Conservation (phyloP, 805 yeast genomes). For the Naumovozyma dairenensis region DNA sequence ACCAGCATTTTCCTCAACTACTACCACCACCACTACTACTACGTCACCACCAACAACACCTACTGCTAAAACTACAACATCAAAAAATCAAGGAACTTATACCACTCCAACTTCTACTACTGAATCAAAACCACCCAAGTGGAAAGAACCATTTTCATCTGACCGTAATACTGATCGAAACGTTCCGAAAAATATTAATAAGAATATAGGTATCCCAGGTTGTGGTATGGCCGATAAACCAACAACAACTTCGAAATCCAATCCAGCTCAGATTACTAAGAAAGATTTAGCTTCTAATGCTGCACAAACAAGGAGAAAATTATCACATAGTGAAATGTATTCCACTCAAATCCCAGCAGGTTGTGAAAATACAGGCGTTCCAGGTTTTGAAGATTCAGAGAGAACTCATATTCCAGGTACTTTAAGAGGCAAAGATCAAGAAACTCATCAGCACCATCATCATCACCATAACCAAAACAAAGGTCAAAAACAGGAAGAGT, state of each 20-base stretch:
- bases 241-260: not conserved
- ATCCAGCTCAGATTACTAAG: not conserved
- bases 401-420: not conserved
- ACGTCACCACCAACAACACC: not conserved
- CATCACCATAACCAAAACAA: not conserved
- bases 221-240: conserved; percentile 5
- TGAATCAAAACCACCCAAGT: too few relatives aligned
- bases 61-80: not conserved
- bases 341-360: not conserved
- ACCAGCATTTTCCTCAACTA: too few relatives aligned
- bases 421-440: not conserved
- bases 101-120: too few relatives aligned
- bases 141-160: too few relatives aligned
- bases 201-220: conserved; percentile 7
- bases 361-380: not conserved
- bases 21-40: not conserved
- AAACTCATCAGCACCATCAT: not conserved
- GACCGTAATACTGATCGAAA: too few relatives aligned
- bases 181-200: too few relatives aligned
- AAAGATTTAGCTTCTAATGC: too few relatives aligned
- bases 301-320: not conserved
- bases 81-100: not conserved
- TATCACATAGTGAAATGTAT: not conserved
- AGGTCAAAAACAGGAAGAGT: too few relatives aligned
- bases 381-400: not conserved